A percentile compares a stretch with the other conserved stretches of the same genome.
These are phyloP conservation scores for Epichloe hybrida DNA, from an alignment of 2,329 filamentous ascomycete genomes.

Conservation along the genomic window DNA sequence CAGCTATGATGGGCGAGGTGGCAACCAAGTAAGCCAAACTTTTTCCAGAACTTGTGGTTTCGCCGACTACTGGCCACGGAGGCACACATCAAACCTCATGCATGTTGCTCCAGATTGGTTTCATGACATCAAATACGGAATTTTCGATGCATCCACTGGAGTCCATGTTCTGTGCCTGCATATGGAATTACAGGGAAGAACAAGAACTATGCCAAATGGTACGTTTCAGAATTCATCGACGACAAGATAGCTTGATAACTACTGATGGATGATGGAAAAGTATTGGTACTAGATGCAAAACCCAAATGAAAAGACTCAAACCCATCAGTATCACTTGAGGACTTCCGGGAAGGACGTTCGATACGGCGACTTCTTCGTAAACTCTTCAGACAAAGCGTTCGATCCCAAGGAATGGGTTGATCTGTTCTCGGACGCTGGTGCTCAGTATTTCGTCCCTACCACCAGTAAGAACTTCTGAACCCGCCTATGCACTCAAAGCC, in stretches of 20 bases:
- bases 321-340: constrained; percentile 26
- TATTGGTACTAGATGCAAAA: background rate
- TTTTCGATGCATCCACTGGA: constrained; percentile 43
- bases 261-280: constrained; percentile 2
- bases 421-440: constrained; percentile 36
- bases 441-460: no score
- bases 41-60: constrained; percentile 1
- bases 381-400: constrained; percentile 36
- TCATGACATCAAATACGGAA: constrained; percentile 40
- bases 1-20: background rate
- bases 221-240: constrained; percentile 20
- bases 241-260: no score
- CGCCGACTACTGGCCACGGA: background rate
- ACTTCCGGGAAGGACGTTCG: constrained; percentile 35
- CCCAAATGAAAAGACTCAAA: constrained; percentile 11
- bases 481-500: no score
- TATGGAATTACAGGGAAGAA: constrained; percentile 32
- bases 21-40: background rate
- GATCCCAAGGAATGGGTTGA: constrained; percentile 40
- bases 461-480: no score
- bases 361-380: constrained; percentile 41
- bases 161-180: constrained; percentile 38
- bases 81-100: background rate
- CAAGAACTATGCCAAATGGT: constrained; percentile 30
- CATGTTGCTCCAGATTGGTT: constrained; percentile 27